Conservation (phyloP, 495 filamentous ascomycete species). For the Penicillium goetzii region DNA sequence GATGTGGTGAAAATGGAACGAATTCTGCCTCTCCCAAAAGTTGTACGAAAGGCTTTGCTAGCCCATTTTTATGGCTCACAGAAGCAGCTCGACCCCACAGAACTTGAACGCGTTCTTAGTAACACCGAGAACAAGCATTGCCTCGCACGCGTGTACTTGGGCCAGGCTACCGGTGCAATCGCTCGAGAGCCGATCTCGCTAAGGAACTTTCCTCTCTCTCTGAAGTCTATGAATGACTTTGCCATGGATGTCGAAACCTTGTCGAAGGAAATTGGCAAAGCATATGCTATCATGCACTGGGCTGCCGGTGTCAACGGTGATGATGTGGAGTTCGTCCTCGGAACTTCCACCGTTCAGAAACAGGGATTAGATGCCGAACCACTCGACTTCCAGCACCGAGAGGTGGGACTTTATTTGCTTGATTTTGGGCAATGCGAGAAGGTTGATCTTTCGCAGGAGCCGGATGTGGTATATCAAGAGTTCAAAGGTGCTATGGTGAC, state of each 20-base stretch:
- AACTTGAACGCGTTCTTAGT: not conserved
- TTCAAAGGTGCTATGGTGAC: not conserved
- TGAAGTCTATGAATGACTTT: not conserved
- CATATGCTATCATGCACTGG: slow-evolving; percentile 1
- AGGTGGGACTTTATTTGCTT: not conserved
- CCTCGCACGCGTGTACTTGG: not conserved
- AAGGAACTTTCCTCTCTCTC: not conserved
- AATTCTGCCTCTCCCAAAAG: not conserved
- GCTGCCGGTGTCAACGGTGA: not conserved
- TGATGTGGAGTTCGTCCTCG: not conserved
- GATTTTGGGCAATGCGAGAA: not conserved
- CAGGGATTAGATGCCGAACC: not conserved
- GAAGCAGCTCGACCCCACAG: not conserved
- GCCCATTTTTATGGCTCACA: not conserved
- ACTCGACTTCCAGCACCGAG: not conserved
- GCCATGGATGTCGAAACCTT: not conserved
- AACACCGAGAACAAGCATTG: not conserved
- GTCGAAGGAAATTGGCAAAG: not conserved
- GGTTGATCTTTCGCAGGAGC: not conserved
- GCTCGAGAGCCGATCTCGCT: not conserved
- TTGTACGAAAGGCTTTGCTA: not conserved
- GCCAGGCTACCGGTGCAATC: not conserved
- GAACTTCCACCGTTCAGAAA: not conserved
- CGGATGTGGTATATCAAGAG: not conserved
- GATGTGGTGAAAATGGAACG: not conserved